phyloP scores from a whole-genome alignment of 78 protist species.

The Chrysochromulina parva region DNA sequence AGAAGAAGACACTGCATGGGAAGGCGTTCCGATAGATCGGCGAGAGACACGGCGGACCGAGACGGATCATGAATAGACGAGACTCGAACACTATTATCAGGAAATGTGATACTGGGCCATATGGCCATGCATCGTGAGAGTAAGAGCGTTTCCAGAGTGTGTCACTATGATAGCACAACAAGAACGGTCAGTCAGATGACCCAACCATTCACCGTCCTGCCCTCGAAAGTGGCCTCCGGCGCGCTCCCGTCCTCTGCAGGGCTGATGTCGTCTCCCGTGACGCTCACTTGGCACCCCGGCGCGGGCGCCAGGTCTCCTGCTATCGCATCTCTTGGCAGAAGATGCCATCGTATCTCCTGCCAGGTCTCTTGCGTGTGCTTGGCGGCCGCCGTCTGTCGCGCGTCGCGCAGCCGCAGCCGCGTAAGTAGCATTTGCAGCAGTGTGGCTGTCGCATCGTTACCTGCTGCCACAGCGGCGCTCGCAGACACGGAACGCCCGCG shows the following conservation, averaged over 20 bases:
- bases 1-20: too few species aligned
- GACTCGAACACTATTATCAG: too few species aligned
- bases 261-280: not conserved
- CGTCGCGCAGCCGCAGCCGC: not conserved
- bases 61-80: too few species aligned
- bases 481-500: not conserved
- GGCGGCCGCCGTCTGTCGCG: not conserved
- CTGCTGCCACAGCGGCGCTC: not conserved
- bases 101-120: too few species aligned
- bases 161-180: too few species aligned
- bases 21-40: too few species aligned
- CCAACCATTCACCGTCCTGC: not conserved
- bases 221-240: not conserved
- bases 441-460: not conserved
- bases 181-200: not conserved
- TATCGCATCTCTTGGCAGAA: too few species aligned
- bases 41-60: too few species aligned
- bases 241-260: not conserved
- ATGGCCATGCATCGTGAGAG: too few species aligned
- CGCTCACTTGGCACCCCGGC: not conserved
- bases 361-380: not conserved
- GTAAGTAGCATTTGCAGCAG: not conserved
- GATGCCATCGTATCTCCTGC: too few species aligned
- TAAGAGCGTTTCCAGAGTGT: too few species aligned
- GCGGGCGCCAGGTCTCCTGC: not conserved